phyloP scores from a whole-genome alignment of 2,329 filamentous ascomycete species.

The Pseudopithomyces chartarum region DNA sequence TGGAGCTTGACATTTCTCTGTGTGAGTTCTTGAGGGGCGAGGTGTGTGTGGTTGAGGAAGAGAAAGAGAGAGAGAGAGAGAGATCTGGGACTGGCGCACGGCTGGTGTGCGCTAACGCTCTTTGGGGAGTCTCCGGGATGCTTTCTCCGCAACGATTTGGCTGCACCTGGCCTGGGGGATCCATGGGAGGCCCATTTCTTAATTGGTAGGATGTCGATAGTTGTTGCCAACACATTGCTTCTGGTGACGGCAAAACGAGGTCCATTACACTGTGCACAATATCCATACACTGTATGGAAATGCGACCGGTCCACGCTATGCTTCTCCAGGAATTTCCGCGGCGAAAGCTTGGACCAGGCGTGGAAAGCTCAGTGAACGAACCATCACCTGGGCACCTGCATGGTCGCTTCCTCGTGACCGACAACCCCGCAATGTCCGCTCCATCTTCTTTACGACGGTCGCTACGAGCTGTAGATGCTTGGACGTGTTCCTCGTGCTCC shows the following conservation, averaged over 20 bases:
- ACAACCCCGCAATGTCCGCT: constrained; percentile 32
- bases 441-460: constrained; percentile 25
- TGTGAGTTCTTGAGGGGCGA: neutral
- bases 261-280: no score
- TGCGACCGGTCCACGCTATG: neutral
- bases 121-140: neutral
- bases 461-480: constrained; percentile 30
- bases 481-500: constrained; percentile 45
- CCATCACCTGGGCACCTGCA: no score
- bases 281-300: neutral
- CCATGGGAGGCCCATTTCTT: no score
- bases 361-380: constrained; percentile 24
- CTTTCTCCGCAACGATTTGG: no score
- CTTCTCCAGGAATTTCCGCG: constrained; percentile 32
- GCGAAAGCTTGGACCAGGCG: constrained; percentile 13
- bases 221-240: no score
- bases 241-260: no score
- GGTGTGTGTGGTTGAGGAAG: neutral
- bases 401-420: constrained; percentile 5
- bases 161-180: no score
- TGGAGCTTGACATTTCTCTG: constrained; percentile 35
- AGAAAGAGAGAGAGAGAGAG: neutral
- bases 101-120: neutral
- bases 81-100: neutral
- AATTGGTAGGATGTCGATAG: no score